A percentile compares a stretch with the other conserved stretches of the same genome.
These are phyloP conservation scores for Cystobasidiaceae sp. DNA, from an alignment of 1,284 basidiomycete genomes.

Conservation along the genomic window DNA sequence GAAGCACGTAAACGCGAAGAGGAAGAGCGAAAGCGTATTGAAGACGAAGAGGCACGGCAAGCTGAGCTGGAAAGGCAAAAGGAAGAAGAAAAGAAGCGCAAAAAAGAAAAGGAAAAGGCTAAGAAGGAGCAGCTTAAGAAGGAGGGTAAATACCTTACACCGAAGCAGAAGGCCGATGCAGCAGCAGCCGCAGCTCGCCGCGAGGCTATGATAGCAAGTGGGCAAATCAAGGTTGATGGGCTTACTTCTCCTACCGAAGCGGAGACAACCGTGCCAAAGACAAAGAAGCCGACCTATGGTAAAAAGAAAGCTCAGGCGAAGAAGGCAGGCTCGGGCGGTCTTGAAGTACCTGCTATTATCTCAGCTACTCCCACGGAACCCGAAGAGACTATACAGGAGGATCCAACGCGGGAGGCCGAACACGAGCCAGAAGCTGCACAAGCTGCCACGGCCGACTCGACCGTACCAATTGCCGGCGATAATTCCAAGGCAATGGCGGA, in stretches of 20 bases:
- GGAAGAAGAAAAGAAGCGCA: slow-evolving; percentile 61
- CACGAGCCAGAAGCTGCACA: slow-evolving; percentile 36
- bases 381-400: slow-evolving; percentile 39
- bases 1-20: slow-evolving; percentile 63
- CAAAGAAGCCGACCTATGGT: slow-evolving; percentile 72
- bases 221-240: slow-evolving; percentile 78
- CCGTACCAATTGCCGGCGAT: slow-evolving; percentile 13
- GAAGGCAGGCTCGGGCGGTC: slow-evolving; percentile 51
- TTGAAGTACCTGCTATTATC: slow-evolving; percentile 33
- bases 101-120: slow-evolving; percentile 75
- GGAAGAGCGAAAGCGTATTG: slow-evolving; percentile 71
- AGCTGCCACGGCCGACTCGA: slow-evolving; percentile 36
- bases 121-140: slow-evolving; percentile 58
- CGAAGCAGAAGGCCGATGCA: slow-evolving; percentile 93
- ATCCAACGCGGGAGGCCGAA: slow-evolving; percentile 41
- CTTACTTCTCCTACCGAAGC: slow-evolving; percentile 55
- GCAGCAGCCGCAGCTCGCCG: slow-evolving; percentile 85
- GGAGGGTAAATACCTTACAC: slow-evolving; percentile 81
- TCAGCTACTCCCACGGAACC: slow-evolving; percentile 41
- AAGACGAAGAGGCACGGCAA: slow-evolving; percentile 75
- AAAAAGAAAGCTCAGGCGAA: slow-evolving; percentile 60
- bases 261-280: slow-evolving; percentile 49
- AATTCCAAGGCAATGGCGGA: slow-evolving; percentile 40
- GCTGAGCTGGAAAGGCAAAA: slow-evolving; percentile 65
- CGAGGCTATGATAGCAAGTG: slow-evolving; percentile 82